A percentile compares a stretch with the other conserved stretches of the same genome.
These are phyloP conservation scores for Cucurbita argyrosperma DNA, from an alignment of 306 rosid genomes.

Conservation along the genomic window DNA sequence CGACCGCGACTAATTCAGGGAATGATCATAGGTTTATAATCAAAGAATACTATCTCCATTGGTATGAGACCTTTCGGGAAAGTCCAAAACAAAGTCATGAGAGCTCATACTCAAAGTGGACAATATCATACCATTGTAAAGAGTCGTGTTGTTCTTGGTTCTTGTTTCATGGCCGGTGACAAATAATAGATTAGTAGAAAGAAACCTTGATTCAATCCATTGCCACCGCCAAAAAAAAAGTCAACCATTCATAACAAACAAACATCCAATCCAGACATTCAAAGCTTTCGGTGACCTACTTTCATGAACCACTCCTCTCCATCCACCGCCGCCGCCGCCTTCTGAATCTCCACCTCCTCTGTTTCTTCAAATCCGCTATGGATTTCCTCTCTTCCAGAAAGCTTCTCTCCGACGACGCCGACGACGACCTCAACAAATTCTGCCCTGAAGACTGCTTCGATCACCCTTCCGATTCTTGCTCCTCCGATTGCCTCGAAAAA, in stretches of 20 bases:
- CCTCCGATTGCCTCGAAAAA: not conserved
- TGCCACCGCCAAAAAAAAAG: not conserved
- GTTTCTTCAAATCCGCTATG: not conserved
- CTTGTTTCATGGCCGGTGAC: too few species aligned
- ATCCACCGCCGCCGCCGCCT: not conserved
- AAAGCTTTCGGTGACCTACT: not conserved
- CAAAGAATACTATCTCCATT: too few species aligned
- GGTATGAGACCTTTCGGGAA: rapidly evolving
- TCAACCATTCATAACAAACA: not conserved
- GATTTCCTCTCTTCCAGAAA: not conserved
- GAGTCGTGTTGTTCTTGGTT: too few species aligned
- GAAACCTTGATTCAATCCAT: not conserved
- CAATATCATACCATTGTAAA: too few species aligned
- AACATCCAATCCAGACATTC: not conserved
- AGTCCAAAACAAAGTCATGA: too few species aligned
- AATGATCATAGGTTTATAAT: too few species aligned
- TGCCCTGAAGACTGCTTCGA: not conserved
- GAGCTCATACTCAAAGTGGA: too few species aligned
- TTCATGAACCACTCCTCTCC: not conserved
- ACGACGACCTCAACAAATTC: not conserved
- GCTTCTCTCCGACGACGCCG: not conserved
- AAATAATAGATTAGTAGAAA: too few species aligned
- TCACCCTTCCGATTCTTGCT: not conserved
- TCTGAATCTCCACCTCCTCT: not conserved
- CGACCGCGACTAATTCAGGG: too few species aligned